Percentiles rank a stretch among this genome's conserved stretches.
These are phyloP conservation scores for Prasinococcaceae sp. DNA, from an alignment of 139 green algal species.

Conservation along the genomic window DNA sequence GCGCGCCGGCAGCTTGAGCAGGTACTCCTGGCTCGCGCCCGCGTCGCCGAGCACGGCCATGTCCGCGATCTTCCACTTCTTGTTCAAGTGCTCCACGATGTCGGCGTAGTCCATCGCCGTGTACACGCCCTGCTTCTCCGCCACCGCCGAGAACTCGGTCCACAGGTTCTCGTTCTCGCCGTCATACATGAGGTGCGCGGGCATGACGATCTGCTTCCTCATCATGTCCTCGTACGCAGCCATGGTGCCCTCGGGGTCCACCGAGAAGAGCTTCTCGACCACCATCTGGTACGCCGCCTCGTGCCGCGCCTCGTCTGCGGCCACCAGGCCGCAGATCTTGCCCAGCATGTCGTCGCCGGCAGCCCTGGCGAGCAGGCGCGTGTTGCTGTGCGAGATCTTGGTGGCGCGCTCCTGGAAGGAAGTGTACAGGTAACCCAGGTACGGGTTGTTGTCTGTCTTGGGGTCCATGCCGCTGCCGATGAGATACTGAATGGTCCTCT, in stretches of 20 bases:
- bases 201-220: slow-evolving; percentile 97
- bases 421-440: slow-evolving; percentile 97
- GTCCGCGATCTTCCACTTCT: slow-evolving; percentile 55
- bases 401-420: slow-evolving; percentile 84
- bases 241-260: slow-evolving; percentile 74
- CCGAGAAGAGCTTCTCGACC: slow-evolving; percentile 74
- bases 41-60: slow-evolving; percentile 42
- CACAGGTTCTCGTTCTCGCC: slow-evolving; percentile 45
- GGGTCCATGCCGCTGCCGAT: slow-evolving; percentile 83
- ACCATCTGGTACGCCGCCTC: slow-evolving; percentile 85
- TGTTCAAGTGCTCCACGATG: slow-evolving; percentile 89
- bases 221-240: slow-evolving; percentile 96
- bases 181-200: slow-evolving; percentile 92
- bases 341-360: slow-evolving; percentile 71
- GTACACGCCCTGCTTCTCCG: slow-evolving; percentile 63
- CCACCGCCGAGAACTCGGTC: slow-evolving; percentile 82
- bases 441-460: slow-evolving; percentile 92
- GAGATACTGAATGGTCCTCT: slow-evolving; percentile 96
- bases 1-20: slow-evolving; percentile 53
- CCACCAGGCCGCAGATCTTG: slow-evolving; percentile 82
- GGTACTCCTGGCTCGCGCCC: slow-evolving; percentile 30
- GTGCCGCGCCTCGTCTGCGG: slow-evolving; percentile 86
- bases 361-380: slow-evolving; percentile 65
- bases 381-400: slow-evolving; percentile 94
- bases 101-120: slow-evolving; percentile 72